Base-by-base conservation (phyloP, 257 asterid species). In the Petunia axillaris region DNA sequence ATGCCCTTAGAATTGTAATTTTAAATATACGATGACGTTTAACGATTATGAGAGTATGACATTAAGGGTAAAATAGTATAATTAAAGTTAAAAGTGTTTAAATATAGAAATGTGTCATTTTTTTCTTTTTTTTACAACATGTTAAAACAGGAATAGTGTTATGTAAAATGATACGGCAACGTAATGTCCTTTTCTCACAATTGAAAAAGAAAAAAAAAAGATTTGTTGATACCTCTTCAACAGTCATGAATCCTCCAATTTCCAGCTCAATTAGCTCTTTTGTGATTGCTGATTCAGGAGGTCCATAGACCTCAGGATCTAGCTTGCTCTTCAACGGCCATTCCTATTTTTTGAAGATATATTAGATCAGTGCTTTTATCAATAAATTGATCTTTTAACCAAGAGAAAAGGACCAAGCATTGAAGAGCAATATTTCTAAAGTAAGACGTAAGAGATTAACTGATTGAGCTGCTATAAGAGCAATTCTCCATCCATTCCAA, bases 281-380 rank as follows among this genome's bases (percentile, higher is more conserved):
- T 8, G 95, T 90, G 67, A 94, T 85, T 55, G 84, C 91, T 48
- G 97, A 94, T 75, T 93, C 95, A 37, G 88, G 82, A 59, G 98
- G 91, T n/a, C 98, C 98, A 57, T 93, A 93, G 54, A 87, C 89
- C 59, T 64, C 73, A 2, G 97, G 91, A 64, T 94, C 98, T 2
- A 94, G 91, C 10, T 79, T 77, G 81, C 98, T 94, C 86, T 87
- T 93, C 83, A 93, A 8, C 11, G 98, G 97, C 93, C 93, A 91
- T 83, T 94, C 97, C 98, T 92, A 71, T 4, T 5, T 10, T 57
- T 15, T 65, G 44, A 66, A 46, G 39, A 70, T 14, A 25, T 35
- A 74, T 44, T 44, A 44, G 8, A 4, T 44, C 8, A 1, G 38
- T 39, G 35, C 39, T 39, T 39, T 52, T 14, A 40, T 8, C 75